phyloP scores from a whole-genome alignment of 2,329 filamentous ascomycete species.

The Canariomyces notabilis region DNA sequence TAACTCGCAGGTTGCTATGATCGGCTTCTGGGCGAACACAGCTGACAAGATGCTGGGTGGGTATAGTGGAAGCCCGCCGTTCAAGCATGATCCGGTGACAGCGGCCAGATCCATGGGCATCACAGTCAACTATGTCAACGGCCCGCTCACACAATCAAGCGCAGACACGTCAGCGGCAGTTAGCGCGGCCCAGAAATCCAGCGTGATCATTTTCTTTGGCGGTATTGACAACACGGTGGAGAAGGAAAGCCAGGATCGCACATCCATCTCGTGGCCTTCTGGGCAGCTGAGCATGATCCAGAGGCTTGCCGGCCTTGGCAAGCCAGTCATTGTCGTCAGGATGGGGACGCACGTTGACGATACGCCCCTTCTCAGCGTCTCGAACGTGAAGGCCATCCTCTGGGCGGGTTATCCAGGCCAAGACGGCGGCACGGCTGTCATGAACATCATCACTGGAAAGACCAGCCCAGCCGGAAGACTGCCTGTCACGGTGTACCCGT shows the following conservation, averaged over 20 bases:
- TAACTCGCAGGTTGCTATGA: slow-evolving; percentile 47
- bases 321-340: slow-evolving; percentile 47
- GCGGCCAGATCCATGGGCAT: slow-evolving; percentile 45
- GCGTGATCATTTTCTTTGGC: slow-evolving; percentile 50
- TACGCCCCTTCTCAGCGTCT: slow-evolving; percentile 41
- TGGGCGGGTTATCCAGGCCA: slow-evolving; percentile 59
- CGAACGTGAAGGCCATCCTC: slow-evolving; percentile 46
- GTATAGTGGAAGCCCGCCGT: slow-evolving; percentile 53
- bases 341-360: slow-evolving; percentile 50
- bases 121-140: slow-evolving; percentile 39
- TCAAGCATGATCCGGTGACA: slow-evolving; percentile 47
- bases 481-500: slow-evolving; percentile 52
- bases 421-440: slow-evolving; percentile 50
- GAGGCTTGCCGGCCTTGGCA: slow-evolving; percentile 39
- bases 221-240: slow-evolving; percentile 51
- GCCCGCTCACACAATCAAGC: slow-evolving; percentile 26
- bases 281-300: slow-evolving; percentile 48
- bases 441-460: slow-evolving; percentile 49
- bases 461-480: slow-evolving; percentile 48
- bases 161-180: slow-evolving; percentile 20
- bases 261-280: slow-evolving; percentile 45
- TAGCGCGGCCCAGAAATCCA: slow-evolving; percentile 25
- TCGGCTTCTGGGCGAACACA: slow-evolving; percentile 56
- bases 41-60: slow-evolving; percentile 54
- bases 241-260: slow-evolving; percentile 47